A percentile compares a stretch with the other conserved stretches of the same genome.
Evolutionary conservation across 2,329 filamentous ascomycete species (phyloP).

Genomic region (Aspergillus neoniger): DNA sequence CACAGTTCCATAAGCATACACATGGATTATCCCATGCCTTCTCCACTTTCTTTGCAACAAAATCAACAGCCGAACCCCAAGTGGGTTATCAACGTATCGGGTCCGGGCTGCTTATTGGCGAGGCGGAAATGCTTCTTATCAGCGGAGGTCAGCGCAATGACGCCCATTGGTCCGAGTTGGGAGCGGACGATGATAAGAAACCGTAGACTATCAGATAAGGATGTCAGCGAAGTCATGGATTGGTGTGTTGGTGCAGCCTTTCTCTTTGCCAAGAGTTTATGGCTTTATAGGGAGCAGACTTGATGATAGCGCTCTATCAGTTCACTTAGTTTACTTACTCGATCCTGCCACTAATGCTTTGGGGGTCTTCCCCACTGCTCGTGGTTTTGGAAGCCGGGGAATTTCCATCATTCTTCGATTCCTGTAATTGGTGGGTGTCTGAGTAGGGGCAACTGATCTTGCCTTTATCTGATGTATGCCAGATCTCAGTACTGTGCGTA

Average conservation of each 20-base stretch:
- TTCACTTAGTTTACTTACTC: constrained; percentile 11
- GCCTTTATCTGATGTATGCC: not conserved
- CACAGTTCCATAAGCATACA: not conserved
- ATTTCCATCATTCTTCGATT: not conserved
- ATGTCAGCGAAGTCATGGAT: not conserved
- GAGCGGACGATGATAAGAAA: constrained; percentile 3
- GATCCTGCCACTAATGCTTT: constrained; percentile 12
- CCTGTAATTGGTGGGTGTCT: not conserved
- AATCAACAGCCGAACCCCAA: not conserved
- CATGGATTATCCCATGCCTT: not conserved
- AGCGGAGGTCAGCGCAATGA: constrained; percentile 8
- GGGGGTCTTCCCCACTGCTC: not conserved
- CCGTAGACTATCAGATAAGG: not conserved
- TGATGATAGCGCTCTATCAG: not conserved
- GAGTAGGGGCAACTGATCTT: not conserved
- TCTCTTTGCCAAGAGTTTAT: not conserved
- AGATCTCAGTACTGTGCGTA: not conserved
- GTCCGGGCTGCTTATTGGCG: not conserved
- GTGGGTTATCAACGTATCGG: not conserved
- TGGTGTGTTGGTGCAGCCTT: not conserved
- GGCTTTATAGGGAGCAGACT: not conserved
- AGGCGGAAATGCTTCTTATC: constrained; percentile 4
- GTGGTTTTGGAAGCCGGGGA: not conserved
- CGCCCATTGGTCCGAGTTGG: constrained; percentile 1
- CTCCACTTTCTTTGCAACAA: not conserved